Evolutionary conservation across 768 basidiomycete species (phyloP).

Genomic region (Tricholoma hemisulphureum): DNA sequence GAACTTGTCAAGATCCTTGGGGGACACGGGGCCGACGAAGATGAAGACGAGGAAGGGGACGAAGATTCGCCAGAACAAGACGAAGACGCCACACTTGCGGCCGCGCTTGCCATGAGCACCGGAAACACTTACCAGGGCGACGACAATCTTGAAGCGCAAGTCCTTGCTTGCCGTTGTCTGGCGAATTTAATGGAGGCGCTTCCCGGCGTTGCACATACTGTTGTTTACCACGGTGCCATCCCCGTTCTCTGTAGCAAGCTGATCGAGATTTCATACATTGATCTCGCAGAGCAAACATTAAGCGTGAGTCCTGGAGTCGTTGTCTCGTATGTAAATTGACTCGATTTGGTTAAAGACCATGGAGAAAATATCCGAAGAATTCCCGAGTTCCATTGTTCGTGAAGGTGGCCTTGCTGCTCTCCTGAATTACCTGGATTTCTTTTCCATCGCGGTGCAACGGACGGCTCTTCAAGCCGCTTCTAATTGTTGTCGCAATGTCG

Average conservation of each 20-base stretch:
- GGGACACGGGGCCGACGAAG: constrained; percentile 71
- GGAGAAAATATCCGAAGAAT: constrained; percentile 98
- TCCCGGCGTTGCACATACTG: constrained; percentile 94
- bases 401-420: constrained; percentile 93
- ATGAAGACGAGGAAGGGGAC: constrained; percentile 69
- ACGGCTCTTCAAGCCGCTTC: constrained; percentile 96
- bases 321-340: constrained; percentile 16
- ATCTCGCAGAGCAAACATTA: constrained; percentile 96
- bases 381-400: constrained; percentile 91
- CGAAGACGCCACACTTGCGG: constrained; percentile 87
- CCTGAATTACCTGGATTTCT: constrained; percentile 96
- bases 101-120: constrained; percentile 80
- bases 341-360: constrained; percentile 63
- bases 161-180: constrained; percentile 93
- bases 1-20: constrained; percentile 91
- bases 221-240: constrained; percentile 98
- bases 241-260: constrained; percentile 97
- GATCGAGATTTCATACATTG: constrained; percentile 96
- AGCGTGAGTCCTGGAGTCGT: constrained; percentile 63
- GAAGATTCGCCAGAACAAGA: constrained; percentile 62
- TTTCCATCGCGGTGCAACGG: constrained; percentile 95
- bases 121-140: constrained; percentile 71
- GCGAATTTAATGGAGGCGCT: constrained; percentile 99
- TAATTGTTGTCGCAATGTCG: constrained; percentile 93
- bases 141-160: constrained; percentile 89